These are phyloP conservation scores for Cladorrhinum sp. DNA, from an alignment of 2,329 filamentous ascomycete species.

Conservation along the genomic window DNA sequence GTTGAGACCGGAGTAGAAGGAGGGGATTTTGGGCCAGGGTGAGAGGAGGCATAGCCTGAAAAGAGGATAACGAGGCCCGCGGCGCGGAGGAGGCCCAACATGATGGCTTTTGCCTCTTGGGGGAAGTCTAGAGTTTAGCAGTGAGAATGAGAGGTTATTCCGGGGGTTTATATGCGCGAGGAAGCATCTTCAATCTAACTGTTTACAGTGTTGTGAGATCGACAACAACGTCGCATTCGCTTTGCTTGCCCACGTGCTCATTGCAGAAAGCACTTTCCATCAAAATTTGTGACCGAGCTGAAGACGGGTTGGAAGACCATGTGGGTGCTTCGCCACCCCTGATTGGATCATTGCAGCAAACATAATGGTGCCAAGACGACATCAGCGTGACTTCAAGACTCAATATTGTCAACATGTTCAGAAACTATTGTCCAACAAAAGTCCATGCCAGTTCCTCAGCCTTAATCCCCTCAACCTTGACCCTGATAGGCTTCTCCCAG, in stretches of 20 bases:
- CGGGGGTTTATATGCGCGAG: no score
- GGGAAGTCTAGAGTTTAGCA: neutral
- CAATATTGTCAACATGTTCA: no score
- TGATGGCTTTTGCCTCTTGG: neutral
- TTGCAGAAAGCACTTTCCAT: neutral
- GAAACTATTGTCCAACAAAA: conserved; percentile 3
- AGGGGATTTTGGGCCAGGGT: neutral
- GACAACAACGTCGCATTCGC: neutral
- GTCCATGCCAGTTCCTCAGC: neutral
- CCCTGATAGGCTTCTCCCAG: conserved; percentile 30
- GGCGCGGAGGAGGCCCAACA: neutral
- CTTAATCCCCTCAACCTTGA: neutral
- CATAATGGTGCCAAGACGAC: neutral
- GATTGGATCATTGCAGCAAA: neutral
- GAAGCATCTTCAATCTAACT: neutral
- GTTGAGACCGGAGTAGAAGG: conserved; percentile 3
- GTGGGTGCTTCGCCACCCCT: neutral
- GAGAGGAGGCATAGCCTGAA: neutral
- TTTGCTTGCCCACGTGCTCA: neutral
- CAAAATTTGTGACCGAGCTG: neutral
- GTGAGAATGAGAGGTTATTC: neutral
- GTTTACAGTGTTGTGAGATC: neutral
- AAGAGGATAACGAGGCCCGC: neutral
- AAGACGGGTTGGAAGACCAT: neutral
- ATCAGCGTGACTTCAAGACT: neutral